Base-by-base conservation (phyloP, 2,329 filamentous ascomycete species). In the Raffaelea arxii region DNA sequence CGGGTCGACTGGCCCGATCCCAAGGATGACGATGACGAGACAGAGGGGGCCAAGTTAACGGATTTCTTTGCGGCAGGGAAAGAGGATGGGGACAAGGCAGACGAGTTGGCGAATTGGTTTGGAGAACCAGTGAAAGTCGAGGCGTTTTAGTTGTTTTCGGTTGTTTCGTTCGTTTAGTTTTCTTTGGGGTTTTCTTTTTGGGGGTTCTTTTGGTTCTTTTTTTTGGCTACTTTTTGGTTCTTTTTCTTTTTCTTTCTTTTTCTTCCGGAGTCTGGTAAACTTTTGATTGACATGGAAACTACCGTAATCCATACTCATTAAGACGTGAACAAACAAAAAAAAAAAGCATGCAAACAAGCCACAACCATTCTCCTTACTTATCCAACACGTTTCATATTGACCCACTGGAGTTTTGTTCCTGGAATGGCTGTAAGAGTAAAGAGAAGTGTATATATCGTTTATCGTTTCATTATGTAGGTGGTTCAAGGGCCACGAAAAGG, bases 91-190 rank as follows among this genome's bases (percentile, higher is more conserved):
- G 71, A 64, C 52, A 71, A 70, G 19, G 71, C 64, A 4, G 78
- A 80, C 60, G 87, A 94, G 63, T 64, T 95, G 46, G 80, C 78
- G 1, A 72, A 75, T 23, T 96, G 90, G 90, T 96, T 88, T 65
- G 90, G 91, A 3, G 79, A 73, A 47, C 72, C 80, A n/a, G 76
- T 78, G 9, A 77, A 78, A 2, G 66, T 83, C 48, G 82, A 85
- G 54, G 78, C 84, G 19, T 87, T 92, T 58, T 92, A 46, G 42
- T 19, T 9, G 32, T 36, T 9, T 36, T n/a, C 19, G 7, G 16
- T 36, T n/a, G n/a, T 36, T 36, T 36, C 19, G 32, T 36, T n/a
- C 16, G 27, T 9, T 30, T 9, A 9, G 27, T 9, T 30, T 30
- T 30, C 27, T 9, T 30, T 16, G 16, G 16, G 32, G 7, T 36